These are phyloP conservation scores for Curvularia eragrostidis DNA, from an alignment of 2,329 filamentous ascomycete species.

Conservation along the genomic window DNA sequence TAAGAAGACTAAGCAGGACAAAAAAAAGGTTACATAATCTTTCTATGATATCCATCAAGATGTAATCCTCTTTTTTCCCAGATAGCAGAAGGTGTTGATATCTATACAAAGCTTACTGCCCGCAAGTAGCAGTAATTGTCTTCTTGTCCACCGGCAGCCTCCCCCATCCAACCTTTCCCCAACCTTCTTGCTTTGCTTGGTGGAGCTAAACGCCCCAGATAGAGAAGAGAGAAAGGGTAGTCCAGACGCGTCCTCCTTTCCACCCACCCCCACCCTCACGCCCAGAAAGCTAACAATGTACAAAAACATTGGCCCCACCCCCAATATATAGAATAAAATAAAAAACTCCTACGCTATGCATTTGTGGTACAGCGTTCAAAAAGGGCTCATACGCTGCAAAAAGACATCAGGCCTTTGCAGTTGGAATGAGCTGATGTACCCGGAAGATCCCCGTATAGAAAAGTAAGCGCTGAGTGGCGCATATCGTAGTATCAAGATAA, in stretches of 20 bases:
- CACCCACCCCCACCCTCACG: slow-evolving; percentile 9
- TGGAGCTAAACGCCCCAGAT: neutral
- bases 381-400: neutral
- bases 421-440: slow-evolving; percentile 1
- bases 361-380: slow-evolving; percentile 28
- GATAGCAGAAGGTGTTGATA: neutral
- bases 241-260: no score
- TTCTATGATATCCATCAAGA: neutral
- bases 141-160: neutral
- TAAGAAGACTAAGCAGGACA: neutral
- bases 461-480: slow-evolving; percentile 1
- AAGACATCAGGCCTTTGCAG: neutral
- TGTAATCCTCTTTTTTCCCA: neutral
- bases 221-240: slow-evolving; percentile 14
- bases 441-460: neutral
- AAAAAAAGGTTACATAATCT: neutral
- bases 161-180: no score
- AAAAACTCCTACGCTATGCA: slow-evolving; percentile 46
- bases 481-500: slow-evolving; percentile 7
- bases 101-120: neutral
- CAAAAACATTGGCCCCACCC: slow-evolving; percentile 13
- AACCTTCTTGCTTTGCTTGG: neutral
- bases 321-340: neutral
- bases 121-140: neutral
- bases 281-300: slow-evolving; percentile 29